These are phyloP conservation scores for Penicillium goetzii DNA, from an alignment of 495 filamentous ascomycete genomes.

Conservation along the genomic window DNA sequence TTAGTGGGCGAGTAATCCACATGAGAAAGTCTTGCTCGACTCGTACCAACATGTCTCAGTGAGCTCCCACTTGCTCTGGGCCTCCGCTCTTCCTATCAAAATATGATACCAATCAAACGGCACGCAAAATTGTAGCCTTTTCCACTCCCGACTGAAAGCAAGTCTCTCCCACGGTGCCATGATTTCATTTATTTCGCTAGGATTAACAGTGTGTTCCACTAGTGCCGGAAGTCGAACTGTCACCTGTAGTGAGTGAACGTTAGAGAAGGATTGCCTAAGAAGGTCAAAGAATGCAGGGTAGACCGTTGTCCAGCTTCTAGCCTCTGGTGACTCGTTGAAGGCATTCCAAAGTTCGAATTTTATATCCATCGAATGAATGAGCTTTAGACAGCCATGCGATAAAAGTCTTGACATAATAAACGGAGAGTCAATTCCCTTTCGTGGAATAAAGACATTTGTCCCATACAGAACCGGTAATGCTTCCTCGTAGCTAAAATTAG, in stretches of 20 bases:
- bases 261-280: not conserved
- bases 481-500: conserved; percentile 21
- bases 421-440: conserved; percentile 10
- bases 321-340: not conserved
- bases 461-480: conserved; percentile 22
- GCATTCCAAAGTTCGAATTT: not conserved
- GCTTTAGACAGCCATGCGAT: conserved; percentile 6
- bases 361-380: conserved; percentile 19
- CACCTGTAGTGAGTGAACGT: not conserved
- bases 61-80: not conserved
- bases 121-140: conserved; percentile 7
- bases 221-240: not conserved
- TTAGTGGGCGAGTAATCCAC: no score
- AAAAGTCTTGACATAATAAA: conserved; percentile 20
- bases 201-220: not conserved
- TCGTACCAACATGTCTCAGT: conserved; percentile 1
- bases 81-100: no score
- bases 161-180: conserved; percentile 2
- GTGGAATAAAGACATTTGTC: conserved; percentile 22
- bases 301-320: not conserved
- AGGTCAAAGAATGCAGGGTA: conserved; percentile 2
- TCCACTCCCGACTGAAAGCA: not conserved
- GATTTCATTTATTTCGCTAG: not conserved
- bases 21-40: no score
- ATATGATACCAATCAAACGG: not conserved